Percentiles rank a stretch among this genome's conserved stretches.
phyloP scores from a whole-genome alignment of 2,329 filamentous ascomycete species.

The Neonectria sp. region DNA sequence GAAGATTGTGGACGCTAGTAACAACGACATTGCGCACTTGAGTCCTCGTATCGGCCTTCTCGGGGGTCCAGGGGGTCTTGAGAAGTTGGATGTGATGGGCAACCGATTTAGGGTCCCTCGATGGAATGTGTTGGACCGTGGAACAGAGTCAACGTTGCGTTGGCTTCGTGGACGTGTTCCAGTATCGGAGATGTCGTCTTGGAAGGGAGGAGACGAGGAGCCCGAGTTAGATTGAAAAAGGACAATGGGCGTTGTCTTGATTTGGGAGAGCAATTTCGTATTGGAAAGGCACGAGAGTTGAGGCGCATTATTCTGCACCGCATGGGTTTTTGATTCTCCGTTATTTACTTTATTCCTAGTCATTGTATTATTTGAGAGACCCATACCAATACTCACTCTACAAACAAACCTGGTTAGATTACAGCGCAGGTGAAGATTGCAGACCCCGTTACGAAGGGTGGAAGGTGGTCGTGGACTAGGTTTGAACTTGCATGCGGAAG shows the following conservation, averaged over 20 bases:
- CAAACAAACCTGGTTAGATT: neutral
- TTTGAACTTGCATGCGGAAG: neutral
- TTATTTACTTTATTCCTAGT: slow-evolving; percentile 18
- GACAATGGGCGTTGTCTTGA: slow-evolving; percentile 18
- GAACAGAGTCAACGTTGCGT: slow-evolving; percentile 85
- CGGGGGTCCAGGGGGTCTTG: slow-evolving; percentile 71
- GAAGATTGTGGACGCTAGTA: slow-evolving; percentile 74
- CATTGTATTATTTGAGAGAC: slow-evolving; percentile 26
- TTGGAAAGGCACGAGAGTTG: slow-evolving; percentile 18
- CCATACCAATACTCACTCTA: slow-evolving; percentile 17
- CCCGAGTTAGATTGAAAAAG: slow-evolving; percentile 43
- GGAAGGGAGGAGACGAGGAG: slow-evolving; percentile 64
- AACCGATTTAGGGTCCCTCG: slow-evolving; percentile 92
- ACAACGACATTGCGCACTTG: slow-evolving; percentile 88
- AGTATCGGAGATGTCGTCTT: slow-evolving; percentile 70
- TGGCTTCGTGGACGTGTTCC: slow-evolving; percentile 87
- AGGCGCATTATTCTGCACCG: slow-evolving; percentile 12
- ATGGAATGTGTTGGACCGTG: slow-evolving; percentile 86
- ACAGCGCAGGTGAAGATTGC: neutral
- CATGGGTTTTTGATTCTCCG: slow-evolving; percentile 26
- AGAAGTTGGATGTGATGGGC: slow-evolving; percentile 83
- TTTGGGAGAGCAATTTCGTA: slow-evolving; percentile 6
- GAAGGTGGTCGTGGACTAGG: neutral
- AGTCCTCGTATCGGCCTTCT: slow-evolving; percentile 87
- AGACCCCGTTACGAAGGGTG: neutral